Conservation (phyloP, 2,329 filamentous ascomycete species). For the Sarocladium oryzae region DNA sequence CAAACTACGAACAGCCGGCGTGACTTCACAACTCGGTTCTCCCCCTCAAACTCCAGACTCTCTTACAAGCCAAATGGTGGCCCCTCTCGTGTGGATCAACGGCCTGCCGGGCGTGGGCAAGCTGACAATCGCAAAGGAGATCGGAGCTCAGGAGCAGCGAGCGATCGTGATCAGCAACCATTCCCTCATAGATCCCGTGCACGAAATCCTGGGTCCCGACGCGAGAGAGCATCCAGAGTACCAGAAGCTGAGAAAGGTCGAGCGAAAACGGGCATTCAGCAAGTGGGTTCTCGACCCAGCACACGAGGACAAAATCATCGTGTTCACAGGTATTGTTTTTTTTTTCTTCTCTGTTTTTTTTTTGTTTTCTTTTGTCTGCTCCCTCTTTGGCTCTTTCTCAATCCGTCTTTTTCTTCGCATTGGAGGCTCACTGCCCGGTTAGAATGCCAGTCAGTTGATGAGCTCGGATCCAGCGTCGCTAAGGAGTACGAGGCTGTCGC, state of each 20-base stretch:
- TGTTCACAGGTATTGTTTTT: conserved; percentile 5
- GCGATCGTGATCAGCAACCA: conserved; percentile 5
- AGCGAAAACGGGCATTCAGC: background rate
- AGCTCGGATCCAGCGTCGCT: background rate
- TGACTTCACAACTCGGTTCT: no score
- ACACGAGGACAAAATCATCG: background rate
- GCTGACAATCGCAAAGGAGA: conserved; percentile 7
- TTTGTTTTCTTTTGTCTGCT: no score
- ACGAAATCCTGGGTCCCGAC: background rate
- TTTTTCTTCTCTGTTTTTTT: no score
- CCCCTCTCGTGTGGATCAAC: conserved; percentile 9
- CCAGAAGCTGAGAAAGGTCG: background rate
- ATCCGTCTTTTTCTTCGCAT: no score
- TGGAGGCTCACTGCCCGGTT: no score
- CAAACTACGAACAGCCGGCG: no score
- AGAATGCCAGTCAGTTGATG: background rate
- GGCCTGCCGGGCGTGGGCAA: conserved; percentile 7
- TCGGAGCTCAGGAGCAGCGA: background rate
- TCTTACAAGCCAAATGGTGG: background rate
- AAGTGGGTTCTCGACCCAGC: background rate
- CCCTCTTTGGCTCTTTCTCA: no score
- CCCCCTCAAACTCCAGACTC: no score
- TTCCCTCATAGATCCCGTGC: conserved; percentile 8
- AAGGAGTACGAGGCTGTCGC: background rate
- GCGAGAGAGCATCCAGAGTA: background rate